Evolutionary conservation across 148 eudicot species (phyloP).

Genomic region (Linanthus parryae): DNA sequence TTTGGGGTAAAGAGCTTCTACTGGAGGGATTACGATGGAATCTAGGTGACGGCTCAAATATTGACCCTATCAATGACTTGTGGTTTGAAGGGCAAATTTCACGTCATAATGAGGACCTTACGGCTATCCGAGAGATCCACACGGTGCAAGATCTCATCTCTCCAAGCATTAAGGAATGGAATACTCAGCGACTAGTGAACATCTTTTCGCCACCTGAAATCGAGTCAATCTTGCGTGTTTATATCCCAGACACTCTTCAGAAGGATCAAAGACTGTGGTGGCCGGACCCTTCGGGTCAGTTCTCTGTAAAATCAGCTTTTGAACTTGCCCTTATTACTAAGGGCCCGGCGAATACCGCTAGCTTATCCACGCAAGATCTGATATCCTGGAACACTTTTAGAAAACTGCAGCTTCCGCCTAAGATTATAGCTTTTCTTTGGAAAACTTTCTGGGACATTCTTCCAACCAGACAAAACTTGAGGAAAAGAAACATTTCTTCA

Average conservation of each 20-base stretch:
- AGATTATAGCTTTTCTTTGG: too few relatives aligned
- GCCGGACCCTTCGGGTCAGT: not conserved
- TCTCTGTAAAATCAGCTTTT: not conserved
- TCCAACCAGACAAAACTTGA: too few relatives aligned
- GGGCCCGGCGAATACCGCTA: too few relatives aligned
- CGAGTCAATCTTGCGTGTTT: not conserved
- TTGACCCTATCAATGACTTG: not conserved
- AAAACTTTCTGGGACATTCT: too few relatives aligned
- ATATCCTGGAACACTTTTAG: too few relatives aligned
- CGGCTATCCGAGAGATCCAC: not conserved
- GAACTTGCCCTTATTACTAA: too few relatives aligned
- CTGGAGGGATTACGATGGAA: not conserved
- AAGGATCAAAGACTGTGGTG: not conserved
- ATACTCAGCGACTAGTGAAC: not conserved
- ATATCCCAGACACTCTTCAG: not conserved
- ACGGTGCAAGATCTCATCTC: not conserved
- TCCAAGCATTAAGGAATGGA: not conserved
- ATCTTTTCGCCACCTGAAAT: not conserved
- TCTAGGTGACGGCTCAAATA: not conserved
- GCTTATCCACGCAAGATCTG: too few relatives aligned
- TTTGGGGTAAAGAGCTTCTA: not conserved
- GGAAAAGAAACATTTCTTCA: too few relatives aligned
- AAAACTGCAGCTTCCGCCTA: too few relatives aligned
- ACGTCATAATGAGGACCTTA: not conserved
- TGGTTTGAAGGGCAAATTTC: not conserved